Conservation (phyloP, 2,329 filamentous ascomycete species). For the Pseudogymnoascus sp. region DNA sequence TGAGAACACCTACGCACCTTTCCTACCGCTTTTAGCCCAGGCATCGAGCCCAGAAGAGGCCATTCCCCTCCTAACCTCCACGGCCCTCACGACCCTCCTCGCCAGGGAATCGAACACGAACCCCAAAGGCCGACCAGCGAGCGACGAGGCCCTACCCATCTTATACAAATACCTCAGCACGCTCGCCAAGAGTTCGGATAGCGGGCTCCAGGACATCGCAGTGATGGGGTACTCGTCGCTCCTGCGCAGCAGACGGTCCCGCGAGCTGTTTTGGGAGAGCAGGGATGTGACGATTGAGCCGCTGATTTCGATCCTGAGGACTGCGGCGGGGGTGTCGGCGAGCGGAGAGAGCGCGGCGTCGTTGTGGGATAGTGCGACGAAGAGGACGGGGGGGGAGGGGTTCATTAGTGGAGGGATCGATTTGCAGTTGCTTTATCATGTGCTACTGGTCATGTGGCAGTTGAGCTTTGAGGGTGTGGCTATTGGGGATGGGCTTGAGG, state of each 20-base stretch:
- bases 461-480: slow-evolving; percentile 83
- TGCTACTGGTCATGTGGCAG: slow-evolving; percentile 91
- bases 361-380: slow-evolving; percentile 48
- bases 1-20: slow-evolving; percentile 68
- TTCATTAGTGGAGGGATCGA: slow-evolving; percentile 73
- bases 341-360: slow-evolving; percentile 54
- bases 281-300: slow-evolving; percentile 76
- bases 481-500: slow-evolving; percentile 68
- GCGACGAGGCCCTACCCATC: slow-evolving; percentile 68
- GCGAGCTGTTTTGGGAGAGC: slow-evolving; percentile 85
- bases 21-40: slow-evolving; percentile 75
- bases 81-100: slow-evolving; percentile 74
- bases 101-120: slow-evolving; percentile 52
- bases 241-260: slow-evolving; percentile 63
- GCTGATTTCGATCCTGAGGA: slow-evolving; percentile 71
- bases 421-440: slow-evolving; percentile 87
- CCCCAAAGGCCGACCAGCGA: slow-evolving; percentile 53
- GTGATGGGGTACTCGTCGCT: slow-evolving; percentile 85
- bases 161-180: slow-evolving; percentile 80
- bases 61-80: slow-evolving; percentile 82
- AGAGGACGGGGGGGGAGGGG: slow-evolving; percentile 53
- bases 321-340: slow-evolving; percentile 63
- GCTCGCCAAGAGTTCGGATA: slow-evolving; percentile 76
- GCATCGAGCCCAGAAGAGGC: slow-evolving; percentile 67
- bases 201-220: slow-evolving; percentile 88